Conservation (phyloP, 2,329 filamentous ascomycete species). For the Peltaster fructicola region DNA sequence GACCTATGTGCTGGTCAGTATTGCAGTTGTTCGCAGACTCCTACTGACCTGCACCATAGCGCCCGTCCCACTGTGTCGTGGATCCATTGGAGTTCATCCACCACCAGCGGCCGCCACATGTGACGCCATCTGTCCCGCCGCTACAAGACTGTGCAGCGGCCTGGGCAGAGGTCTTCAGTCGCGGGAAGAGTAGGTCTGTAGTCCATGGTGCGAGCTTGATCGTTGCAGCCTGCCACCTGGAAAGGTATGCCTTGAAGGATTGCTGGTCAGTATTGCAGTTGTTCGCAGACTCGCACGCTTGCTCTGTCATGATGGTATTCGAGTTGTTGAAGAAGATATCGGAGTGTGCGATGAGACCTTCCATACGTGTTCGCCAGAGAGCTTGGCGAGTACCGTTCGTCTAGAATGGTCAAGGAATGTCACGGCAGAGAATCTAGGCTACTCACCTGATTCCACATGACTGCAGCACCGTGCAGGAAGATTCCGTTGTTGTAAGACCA, state of each 20-base stretch:
- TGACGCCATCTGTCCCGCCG: constrained; percentile 27
- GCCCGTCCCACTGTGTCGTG: constrained; percentile 33
- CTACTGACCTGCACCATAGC: constrained; percentile 30
- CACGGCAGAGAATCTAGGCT: neutral
- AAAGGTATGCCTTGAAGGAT: constrained; percentile 25
- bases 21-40: constrained; percentile 25
- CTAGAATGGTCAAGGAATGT: constrained; percentile 4
- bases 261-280: constrained; percentile 28
- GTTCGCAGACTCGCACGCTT: constrained; percentile 23
- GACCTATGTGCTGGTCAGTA: constrained; percentile 31
- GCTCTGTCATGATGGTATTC: constrained; percentile 25
- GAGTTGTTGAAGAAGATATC: constrained; percentile 23
- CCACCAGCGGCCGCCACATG: constrained; percentile 28
- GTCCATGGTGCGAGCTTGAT: constrained; percentile 42
- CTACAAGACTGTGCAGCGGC: constrained; percentile 38
- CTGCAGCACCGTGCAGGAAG: constrained; percentile 30
- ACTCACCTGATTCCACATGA: constrained; percentile 25
- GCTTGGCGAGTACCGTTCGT: constrained; percentile 9
- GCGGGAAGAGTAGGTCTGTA: constrained; percentile 31
- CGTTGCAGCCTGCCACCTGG: constrained; percentile 34
- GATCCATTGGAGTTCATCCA: too few relatives aligned
- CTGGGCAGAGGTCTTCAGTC: constrained; percentile 34
- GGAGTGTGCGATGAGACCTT: constrained; percentile 11
- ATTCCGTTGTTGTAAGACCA: constrained; percentile 30
- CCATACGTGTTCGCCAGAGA: constrained; percentile 10